Evolutionary conservation across 2,329 filamentous ascomycete species (phyloP), one percentile per base, ranked within the genome.

Genomic region (Metarhizium humberi): DNA sequence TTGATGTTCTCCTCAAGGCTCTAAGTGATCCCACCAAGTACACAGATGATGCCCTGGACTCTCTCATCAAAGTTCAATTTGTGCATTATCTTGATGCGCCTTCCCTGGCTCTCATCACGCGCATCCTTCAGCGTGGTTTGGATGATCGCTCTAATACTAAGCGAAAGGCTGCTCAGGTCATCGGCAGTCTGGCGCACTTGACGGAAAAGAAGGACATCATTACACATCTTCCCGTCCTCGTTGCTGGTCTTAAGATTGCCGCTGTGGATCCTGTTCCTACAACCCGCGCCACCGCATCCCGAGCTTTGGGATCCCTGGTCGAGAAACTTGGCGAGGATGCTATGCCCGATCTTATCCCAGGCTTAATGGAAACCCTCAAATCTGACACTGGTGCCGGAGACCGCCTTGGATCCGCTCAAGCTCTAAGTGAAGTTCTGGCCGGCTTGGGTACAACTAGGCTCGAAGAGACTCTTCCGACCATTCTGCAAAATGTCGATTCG

Each of bases 321-420:
- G 94, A 99, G 74, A 99, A 99, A 73, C 81, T 99, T 52, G 94
- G 94, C 71, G 94, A 99, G 72, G 94, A 99, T 71, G 88, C 94
- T 47, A 78, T 99, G 62, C 95, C 94, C 48, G 94, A 99, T 69
- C 89, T 99, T 58, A 99, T 99, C 59, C 94, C 95, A 47, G 92
- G 90, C 60, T 85, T 99, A 59, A 99, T 99, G 95, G 82, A 92
- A 62, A 97, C 92, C 0, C 87, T 99, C 73, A 96, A 96, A 71
- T 95, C 94, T 32, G 94, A 99, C 63, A 95, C 92, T 51, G 92
- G 94, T 61, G 95, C 95, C 60, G 94, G 94, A 64, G 95, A 99
- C 71, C 85, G 95, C 69, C 81, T 99, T 63, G 94, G 94, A 66
- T 97, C 94, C 55, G 94, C 94, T 18, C 94, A 99, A 74, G 94